Percentiles rank a stretch among this genome's conserved stretches.
phyloP scores from a whole-genome alignment of 2,329 filamentous ascomycete species.

The Neophaeococcomyces mojaviensis region DNA sequence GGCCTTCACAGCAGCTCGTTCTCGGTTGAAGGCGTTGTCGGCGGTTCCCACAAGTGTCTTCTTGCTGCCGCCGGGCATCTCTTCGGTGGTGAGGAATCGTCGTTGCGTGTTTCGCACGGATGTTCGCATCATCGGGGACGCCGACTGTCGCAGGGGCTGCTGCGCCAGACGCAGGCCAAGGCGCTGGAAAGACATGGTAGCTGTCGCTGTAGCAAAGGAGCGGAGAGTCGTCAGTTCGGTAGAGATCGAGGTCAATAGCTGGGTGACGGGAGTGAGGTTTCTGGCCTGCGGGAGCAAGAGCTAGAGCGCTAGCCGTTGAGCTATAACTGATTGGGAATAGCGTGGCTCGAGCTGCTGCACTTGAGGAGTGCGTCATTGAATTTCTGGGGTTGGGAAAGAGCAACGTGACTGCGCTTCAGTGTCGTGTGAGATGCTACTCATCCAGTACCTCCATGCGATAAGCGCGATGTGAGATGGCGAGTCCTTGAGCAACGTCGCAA shows the following conservation, averaged over 20 bases:
- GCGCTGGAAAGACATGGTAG: conserved; percentile 58
- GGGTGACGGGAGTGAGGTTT: no score
- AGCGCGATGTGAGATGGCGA: conserved; percentile 3
- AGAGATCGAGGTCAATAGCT: neutral
- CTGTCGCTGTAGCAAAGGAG: conserved; percentile 7
- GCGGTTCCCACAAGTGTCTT: conserved; percentile 50
- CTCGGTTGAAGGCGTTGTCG: conserved; percentile 90
- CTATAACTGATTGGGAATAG: neutral
- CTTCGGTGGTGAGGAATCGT: conserved; percentile 50
- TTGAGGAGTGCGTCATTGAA: neutral
- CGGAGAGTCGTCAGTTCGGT: conserved; percentile 17
- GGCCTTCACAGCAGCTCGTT: conserved; percentile 82
- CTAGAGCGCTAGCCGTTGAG: conserved; percentile 5
- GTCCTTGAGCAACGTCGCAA: neutral
- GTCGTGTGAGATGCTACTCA: neutral
- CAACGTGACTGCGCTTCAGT: conserved; percentile 5
- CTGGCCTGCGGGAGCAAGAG: conserved; percentile 5
- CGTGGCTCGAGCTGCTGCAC: neutral
- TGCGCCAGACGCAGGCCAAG: conserved; percentile 54
- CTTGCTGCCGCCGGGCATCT: conserved; percentile 24
- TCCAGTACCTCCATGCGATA: neutral
- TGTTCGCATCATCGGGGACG: conserved; percentile 44
- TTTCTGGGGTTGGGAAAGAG: no score
- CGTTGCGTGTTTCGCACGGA: conserved; percentile 55
- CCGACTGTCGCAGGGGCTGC: conserved; percentile 47